Base-by-base conservation (phyloP, 202 grass and related monocot species). In the Digitaria exilis region DNA sequence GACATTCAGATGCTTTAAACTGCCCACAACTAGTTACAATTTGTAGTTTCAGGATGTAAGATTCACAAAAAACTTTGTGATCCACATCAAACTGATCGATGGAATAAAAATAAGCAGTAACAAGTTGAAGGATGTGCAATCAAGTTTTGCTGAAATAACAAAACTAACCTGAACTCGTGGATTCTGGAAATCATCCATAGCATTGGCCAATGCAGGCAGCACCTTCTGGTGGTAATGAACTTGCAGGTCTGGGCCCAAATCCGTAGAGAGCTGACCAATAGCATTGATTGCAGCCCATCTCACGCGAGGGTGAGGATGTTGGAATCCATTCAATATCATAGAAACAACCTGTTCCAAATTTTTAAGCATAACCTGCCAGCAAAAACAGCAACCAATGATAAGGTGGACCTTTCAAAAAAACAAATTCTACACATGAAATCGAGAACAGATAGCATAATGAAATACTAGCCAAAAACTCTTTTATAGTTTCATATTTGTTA, bases 101-200 rank as follows among this genome's bases (percentile, higher is more conserved):
- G 4, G 65, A 51, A 63, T 58, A 44, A 67, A 29, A 48, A 75
- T 62, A 69, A 79, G 48, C 67, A 52, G 39, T 60, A 86, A 31
- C 30, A 68, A 68, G 48, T 28, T 54, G 11, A 78, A 80, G 34
- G 31, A 7, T 15, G 30, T 55, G 61, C 61, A 6, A 57, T 70
- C 37, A 69, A 62, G 50, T 85, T 66, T 32, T 78, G 66, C 21
- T 69, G 15, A 82, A 76, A 79, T 39, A 59, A 76, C 14, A 63
- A 35, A 39, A 86, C 88, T 89, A 73, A 81, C 95, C 88, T 95
- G 95, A 57, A 99, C 93, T 25, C 96, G 87, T 39, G 96, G 96
- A 82, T 99, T 99, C 80, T 94, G 87, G 73, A 96, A 99, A 86
- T 99, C 96, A 19, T 99, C 96, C 96, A 99, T 99, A 41, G 93